Percentiles rank a stretch among this genome's conserved stretches.
Conservation (phyloP, 2,329 filamentous ascomycete species). For the Amauroascus verrucosus region DNA sequence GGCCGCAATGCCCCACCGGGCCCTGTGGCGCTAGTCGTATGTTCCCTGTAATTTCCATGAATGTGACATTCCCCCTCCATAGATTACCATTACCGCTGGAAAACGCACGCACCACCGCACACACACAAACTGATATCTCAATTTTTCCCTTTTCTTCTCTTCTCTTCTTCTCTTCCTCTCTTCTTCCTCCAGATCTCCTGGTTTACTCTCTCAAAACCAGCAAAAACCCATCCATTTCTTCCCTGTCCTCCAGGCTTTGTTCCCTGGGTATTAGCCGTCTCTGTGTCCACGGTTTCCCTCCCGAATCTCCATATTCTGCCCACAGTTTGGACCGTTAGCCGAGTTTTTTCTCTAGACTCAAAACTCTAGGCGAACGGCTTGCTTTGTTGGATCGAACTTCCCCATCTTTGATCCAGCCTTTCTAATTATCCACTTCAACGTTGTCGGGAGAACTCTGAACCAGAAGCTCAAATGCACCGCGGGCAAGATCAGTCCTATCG, state of each 20-base stretch:
- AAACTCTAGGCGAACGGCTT: not conserved
- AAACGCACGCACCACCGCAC: not conserved
- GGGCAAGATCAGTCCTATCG: slow-evolving; percentile 30
- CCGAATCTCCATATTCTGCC: not conserved
- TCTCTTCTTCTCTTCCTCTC: slow-evolving; percentile 7
- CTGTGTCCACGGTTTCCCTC: slow-evolving; percentile 4
- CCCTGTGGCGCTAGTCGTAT: not conserved
- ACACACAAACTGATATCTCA: not conserved
- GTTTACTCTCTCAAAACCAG: not conserved
- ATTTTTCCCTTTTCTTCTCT: slow-evolving; percentile 2
- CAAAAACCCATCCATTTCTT: not conserved
- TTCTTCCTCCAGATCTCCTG: not conserved
- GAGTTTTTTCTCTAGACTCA: not conserved
- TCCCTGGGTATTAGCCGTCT: slow-evolving; percentile 2
- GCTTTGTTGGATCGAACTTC: not conserved
- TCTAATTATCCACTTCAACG: slow-evolving; percentile 14
- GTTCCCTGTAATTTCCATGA: slow-evolving; percentile 1
- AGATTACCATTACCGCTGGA: not conserved
- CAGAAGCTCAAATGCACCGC: slow-evolving; percentile 38
- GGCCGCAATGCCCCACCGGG: not conserved
- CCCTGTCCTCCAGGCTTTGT: not conserved
- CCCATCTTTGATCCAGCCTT: not conserved
- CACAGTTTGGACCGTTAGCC: not conserved
- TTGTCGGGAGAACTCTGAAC: slow-evolving; percentile 17
- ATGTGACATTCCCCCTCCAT: not conserved